These are phyloP conservation scores for Durotheca rogersii DNA, from an alignment of 495 filamentous ascomycete species.

Conservation along the genomic window DNA sequence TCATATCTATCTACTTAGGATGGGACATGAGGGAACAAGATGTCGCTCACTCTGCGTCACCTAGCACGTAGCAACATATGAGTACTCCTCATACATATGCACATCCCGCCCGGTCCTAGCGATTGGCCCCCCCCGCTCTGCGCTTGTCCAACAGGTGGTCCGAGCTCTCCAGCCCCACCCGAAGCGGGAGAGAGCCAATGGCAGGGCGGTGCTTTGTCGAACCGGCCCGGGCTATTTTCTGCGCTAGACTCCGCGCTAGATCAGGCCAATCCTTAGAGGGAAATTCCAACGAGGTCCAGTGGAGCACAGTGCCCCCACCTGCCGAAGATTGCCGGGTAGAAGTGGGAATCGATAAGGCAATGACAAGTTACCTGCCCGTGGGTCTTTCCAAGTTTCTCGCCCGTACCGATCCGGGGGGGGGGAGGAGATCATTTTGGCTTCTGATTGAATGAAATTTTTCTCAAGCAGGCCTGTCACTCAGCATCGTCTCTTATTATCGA, in stretches of 20 bases:
- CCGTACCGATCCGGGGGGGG: slow-evolving; percentile 27
- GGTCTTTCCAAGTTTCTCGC: not conserved
- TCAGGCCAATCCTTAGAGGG: slow-evolving; percentile 11
- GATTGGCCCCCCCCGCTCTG: too few species aligned
- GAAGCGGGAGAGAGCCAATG: not conserved
- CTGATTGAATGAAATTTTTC: slow-evolving; percentile 18
- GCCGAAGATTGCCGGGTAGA: slow-evolving; percentile 23
- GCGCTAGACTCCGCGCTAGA: too few species aligned
- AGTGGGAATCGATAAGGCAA: slow-evolving; percentile 16
- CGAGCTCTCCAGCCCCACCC: slow-evolving; percentile 16
- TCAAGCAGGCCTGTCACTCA: slow-evolving; percentile 17
- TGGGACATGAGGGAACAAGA: too few species aligned
- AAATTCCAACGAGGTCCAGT: slow-evolving; percentile 1
- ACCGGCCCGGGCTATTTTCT: slow-evolving; percentile 33
- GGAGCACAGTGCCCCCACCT: slow-evolving; percentile 12
- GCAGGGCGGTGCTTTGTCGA: slow-evolving; percentile 6
- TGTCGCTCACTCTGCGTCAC: not conserved
- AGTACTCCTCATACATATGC: too few species aligned
- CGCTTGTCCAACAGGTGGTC: slow-evolving; percentile 16
- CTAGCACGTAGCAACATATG: too few species aligned
- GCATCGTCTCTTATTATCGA: slow-evolving; percentile 3
- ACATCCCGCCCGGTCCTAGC: too few species aligned
- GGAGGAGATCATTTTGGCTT: too few species aligned
- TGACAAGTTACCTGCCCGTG: not conserved
- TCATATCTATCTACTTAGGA: too few species aligned